phyloP scores from a whole-genome alignment of 805 yeast species.

The Zygoascus biomembranicola region DNA sequence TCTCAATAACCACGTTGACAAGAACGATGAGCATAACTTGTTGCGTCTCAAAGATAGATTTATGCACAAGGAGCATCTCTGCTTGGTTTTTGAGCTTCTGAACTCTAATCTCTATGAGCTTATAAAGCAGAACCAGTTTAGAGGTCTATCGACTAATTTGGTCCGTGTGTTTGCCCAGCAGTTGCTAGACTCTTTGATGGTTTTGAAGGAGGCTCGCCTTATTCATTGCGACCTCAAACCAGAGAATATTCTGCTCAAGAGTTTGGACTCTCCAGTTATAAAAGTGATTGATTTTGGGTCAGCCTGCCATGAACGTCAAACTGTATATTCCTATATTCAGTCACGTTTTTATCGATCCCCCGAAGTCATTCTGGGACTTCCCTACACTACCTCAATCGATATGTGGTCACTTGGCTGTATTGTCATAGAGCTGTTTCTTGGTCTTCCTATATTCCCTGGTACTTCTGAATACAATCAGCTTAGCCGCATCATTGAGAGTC shows the following conservation, averaged over 20 bases:
- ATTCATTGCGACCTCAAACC: conserved; percentile 98
- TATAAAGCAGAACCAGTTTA: conserved; percentile 86
- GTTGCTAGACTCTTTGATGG: conserved; percentile 68
- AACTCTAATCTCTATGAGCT: conserved; percentile 85
- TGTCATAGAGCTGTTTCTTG: conserved; percentile 80
- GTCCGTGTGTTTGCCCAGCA: conserved; percentile 76
- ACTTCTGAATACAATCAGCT: conserved; percentile 89
- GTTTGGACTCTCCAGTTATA: conserved; percentile 74
- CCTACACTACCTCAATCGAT: conserved; percentile 87
- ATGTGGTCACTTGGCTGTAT: conserved; percentile 98
- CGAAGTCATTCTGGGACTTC: conserved; percentile 84
- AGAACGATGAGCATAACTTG: conserved; percentile 65
- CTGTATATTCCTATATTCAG: conserved; percentile 85
- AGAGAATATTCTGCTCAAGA: conserved; percentile 77
- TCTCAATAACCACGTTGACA: conserved; percentile 62
- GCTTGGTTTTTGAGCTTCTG: conserved; percentile 84
- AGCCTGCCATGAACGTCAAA: conserved; percentile 87
- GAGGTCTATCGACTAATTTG: conserved; percentile 73
- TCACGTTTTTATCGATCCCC: conserved; percentile 92
- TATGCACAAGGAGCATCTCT: conserved; percentile 84
- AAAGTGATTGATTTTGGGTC: conserved; percentile 95
- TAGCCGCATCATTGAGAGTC: conserved; percentile 67
- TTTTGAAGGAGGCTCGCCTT: conserved; percentile 71
- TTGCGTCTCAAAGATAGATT: conserved; percentile 78
- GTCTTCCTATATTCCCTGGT: conserved; percentile 92